Conservation (phyloP, 2,329 filamentous ascomycete species). For the Chaetomium sp. region DNA sequence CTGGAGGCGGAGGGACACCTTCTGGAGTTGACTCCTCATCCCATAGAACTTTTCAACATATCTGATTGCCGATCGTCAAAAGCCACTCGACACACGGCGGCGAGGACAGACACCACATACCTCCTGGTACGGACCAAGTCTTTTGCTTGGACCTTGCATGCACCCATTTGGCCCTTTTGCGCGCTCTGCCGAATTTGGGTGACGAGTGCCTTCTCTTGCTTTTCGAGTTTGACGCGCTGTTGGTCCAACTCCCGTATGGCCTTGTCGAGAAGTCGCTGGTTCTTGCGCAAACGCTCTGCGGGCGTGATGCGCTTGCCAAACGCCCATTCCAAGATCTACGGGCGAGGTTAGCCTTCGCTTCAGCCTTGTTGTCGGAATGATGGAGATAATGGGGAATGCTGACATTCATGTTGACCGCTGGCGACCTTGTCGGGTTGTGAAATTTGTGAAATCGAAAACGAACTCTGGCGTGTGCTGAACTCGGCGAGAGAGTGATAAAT, state of each 20-base stretch:
- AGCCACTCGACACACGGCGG: not conserved
- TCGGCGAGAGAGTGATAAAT: not conserved
- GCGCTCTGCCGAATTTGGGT: conserved; percentile 97
- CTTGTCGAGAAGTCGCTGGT: conserved; percentile 95
- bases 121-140: conserved; percentile 89
- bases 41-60: conserved; percentile 98
- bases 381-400: conserved; percentile 22
- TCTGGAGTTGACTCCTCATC: conserved; percentile 96
- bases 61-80: conserved; percentile 46
- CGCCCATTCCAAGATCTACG: conserved; percentile 93
- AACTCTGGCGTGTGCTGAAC: not conserved
- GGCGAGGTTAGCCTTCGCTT: conserved; percentile 32
- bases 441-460: not conserved
- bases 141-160: conserved; percentile 97
- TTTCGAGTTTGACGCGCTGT: conserved; percentile 92
- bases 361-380: conserved; percentile 14
- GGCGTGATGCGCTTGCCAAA: conserved; percentile 99
- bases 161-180: conserved; percentile 98
- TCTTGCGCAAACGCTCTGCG: conserved; percentile 85
- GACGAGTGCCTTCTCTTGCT: conserved; percentile 97
- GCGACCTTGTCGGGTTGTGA: not conserved
- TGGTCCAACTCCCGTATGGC: conserved; percentile 95
- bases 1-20: conserved; percentile 92
- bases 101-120: conserved; percentile 44
- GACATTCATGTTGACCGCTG: conserved; percentile 58